A percentile compares a stretch with the other conserved stretches of the same genome.
phyloP scores from a whole-genome alignment of 345 rosid genomes.

The Clausena lansium region DNA sequence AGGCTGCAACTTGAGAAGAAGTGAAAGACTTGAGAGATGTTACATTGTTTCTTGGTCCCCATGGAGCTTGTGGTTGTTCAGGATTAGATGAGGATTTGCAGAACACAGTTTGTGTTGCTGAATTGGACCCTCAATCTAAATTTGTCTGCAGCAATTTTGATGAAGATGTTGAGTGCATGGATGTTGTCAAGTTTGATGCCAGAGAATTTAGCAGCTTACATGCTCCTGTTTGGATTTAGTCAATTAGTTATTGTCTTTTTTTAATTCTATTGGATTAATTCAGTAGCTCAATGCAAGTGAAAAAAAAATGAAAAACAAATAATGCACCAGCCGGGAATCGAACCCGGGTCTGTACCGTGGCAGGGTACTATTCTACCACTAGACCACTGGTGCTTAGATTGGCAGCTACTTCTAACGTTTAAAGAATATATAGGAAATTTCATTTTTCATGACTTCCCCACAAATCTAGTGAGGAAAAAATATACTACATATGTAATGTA shows the following conservation, averaged over 20 bases:
- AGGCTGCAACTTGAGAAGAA: too few species aligned
- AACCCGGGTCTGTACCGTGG: slow-evolving; percentile 39
- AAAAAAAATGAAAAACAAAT: too few species aligned
- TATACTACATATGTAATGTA: fast-evolving
- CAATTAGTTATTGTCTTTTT: too few species aligned
- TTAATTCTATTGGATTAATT: too few species aligned
- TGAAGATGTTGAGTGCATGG: background rate
- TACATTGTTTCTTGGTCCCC: background rate
- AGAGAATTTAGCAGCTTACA: background rate
- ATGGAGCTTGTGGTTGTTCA: background rate
- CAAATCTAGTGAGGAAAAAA: too few species aligned
- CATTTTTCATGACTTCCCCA: too few species aligned
- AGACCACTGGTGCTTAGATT: slow-evolving; percentile 11
- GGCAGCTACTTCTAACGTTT: too few species aligned
- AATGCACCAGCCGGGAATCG: slow-evolving; percentile 35
- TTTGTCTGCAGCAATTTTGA: background rate
- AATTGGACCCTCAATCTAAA: background rate
- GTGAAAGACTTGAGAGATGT: too few species aligned
- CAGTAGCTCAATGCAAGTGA: too few species aligned
- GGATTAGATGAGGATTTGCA: background rate
- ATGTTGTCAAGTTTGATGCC: background rate
- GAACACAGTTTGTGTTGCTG: background rate
- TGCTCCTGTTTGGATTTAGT: background rate
- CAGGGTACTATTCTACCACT: slow-evolving; percentile 31
- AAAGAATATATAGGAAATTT: too few species aligned